Evolutionary conservation across 352 stramenopile genomes (phyloP).

Genomic region (Globisporangium heterothallicum): DNA sequence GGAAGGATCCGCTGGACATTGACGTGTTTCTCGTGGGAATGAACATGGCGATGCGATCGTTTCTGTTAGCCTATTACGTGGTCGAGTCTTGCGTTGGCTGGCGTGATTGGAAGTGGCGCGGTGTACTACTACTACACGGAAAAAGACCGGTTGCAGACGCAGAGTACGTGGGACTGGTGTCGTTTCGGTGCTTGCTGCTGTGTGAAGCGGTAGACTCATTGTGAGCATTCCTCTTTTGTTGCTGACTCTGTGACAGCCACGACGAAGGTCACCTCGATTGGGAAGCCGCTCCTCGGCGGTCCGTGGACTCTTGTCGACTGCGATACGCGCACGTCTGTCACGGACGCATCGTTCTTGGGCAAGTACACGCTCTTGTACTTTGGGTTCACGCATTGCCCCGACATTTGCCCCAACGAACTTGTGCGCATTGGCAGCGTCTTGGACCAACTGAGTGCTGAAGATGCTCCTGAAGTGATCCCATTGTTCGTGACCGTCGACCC

Average conservation of each 20-base stretch:
- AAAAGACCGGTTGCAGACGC: constrained; percentile 84
- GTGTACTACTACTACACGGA: constrained; percentile 88
- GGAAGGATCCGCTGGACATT: too few species aligned
- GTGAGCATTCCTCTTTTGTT: neutral
- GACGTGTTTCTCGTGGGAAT: too few species aligned
- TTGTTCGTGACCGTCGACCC: constrained; percentile 99
- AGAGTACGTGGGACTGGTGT: constrained; percentile 39
- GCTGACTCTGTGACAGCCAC: constrained; percentile 36
- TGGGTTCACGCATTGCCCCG: constrained; percentile 98
- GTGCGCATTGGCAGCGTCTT: constrained; percentile 96
- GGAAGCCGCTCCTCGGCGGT: constrained; percentile 89
- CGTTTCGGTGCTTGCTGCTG: neutral
- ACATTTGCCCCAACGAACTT: constrained; percentile 99
- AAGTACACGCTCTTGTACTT: constrained; percentile 99
- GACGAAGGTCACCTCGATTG: constrained; percentile 84
- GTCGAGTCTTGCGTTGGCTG: constrained; percentile 73
- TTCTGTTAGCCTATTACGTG: constrained; percentile 85
- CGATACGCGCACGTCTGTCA: constrained; percentile 77
- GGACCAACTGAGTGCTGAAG: constrained; percentile 81
- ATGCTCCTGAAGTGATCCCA: constrained; percentile 64
- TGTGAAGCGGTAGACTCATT: constrained; percentile 2
- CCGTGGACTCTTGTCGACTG: constrained; percentile 93
- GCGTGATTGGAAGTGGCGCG: constrained; percentile 56
- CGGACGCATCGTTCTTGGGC: constrained; percentile 88
- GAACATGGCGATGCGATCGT: too few species aligned